Evolutionary conservation across 2,329 filamentous ascomycete species (phyloP), one percentile per base, ranked within the genome.

Genomic region (Podosphaera xanthii): DNA sequence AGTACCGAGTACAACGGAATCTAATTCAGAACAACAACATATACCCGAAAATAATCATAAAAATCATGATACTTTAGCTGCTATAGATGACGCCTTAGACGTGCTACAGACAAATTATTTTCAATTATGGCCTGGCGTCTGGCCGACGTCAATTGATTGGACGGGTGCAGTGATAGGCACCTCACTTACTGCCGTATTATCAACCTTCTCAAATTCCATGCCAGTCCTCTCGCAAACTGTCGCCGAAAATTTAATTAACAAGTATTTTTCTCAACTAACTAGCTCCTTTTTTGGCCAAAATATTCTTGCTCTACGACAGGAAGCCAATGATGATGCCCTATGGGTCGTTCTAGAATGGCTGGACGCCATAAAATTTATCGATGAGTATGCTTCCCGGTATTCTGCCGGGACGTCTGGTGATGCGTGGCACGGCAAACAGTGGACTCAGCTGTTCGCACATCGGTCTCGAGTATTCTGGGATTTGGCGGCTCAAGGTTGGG

Each of bases 331-430:
- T 68, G 91, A 97, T 69, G 94, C 95, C 73, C 78, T 95, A 2
- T 97, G 91, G 91, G 88, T 96, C 0, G 88, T 94, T 2, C 76
- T 97, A 44, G 87, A 85, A 62, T 96, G 91, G 90, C 73, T 96
- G 58, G 87, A 95, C 68, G 80, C 80, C 56, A 78, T 89, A 62
- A 82, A 85, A 64, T 89, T 94, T 67, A 79, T 91, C 58, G 73
- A 81, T 38, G 72, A 77, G n/a, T 87, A 94, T 67, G 80, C 79
- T 2, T 71, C 74, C 1, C 82, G 87, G 68, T 86, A 83, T 65
- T 33, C 63, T 3, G 65, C 75, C 12, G 63, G 67, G 7, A 72
- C 2, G 2, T 54, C 59, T 31, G 59, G 57, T 4, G 57, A 54
- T 9, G 58, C 62, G 10, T 96, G 88, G 85, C 83, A 94, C 67